These are phyloP conservation scores for Babesia sp. DNA, from an alignment of 169 alveolate species.

Conservation along the genomic window DNA sequence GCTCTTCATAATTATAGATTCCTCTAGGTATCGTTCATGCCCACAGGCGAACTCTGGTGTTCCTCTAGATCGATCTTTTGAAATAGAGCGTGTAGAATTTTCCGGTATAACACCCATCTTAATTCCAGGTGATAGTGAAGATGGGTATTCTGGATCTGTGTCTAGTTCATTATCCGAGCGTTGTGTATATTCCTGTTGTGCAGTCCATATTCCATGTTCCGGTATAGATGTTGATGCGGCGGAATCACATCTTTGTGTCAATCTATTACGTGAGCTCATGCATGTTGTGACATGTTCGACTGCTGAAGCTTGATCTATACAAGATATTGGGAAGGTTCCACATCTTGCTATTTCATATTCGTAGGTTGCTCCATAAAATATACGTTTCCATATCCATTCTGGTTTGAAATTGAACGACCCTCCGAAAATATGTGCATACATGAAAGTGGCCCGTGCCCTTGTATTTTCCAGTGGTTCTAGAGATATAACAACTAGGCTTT, in stretches of 20 bases:
- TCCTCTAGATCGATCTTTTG: too few species aligned
- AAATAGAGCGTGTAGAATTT: too few species aligned
- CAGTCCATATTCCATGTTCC: not conserved
- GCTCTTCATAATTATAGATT: not conserved
- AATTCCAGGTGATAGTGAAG: too few species aligned
- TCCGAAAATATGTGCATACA: conserved; percentile 41
- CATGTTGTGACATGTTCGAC: not conserved
- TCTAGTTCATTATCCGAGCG: too few species aligned
- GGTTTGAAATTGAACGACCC: conserved; percentile 18
- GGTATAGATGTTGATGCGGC: not conserved
- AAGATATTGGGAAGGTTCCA: conserved; percentile 10
- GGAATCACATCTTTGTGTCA: not conserved
- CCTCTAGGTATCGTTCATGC: not conserved
- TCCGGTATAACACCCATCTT: too few species aligned
- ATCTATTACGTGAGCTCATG: not conserved
- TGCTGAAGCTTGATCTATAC: not conserved
- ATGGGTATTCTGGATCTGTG: too few species aligned
- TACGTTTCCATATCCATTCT: conserved; percentile 53
- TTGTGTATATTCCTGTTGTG: too few species aligned
- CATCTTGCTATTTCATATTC: conserved; percentile 28
- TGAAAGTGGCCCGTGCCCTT: conserved; percentile 53
- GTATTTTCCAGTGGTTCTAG: conserved; percentile 52
- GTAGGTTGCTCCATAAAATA: conserved; percentile 36
- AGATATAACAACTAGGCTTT: conserved; percentile 25
- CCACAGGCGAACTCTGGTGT: too few species aligned